Base-by-base conservation (phyloP, 192 early-diverging fungal genomes). In the Coemansia sp. region DNA sequence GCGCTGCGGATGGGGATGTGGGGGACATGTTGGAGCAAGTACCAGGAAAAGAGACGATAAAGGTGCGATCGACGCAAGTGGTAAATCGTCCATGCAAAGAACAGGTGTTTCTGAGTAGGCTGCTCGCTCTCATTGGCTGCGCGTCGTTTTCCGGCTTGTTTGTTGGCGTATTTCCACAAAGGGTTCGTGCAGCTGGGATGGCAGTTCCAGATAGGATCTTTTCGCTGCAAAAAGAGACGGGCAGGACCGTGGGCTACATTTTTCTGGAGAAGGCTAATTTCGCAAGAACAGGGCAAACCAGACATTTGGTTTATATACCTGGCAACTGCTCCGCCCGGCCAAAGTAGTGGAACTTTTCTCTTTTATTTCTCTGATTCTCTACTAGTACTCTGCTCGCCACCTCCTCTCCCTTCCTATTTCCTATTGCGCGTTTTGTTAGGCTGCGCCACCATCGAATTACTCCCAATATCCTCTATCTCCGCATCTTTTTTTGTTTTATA, bases 381-480 rank as follows among this genome's bases (percentile, higher is more conserved):
- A 19, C 19, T 47, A 47, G 6, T n/a, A 8, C 46, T 19, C 6
- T 7, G 19, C 58, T 40, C 42, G 17, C 58, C 30, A 50, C 16
- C 21, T 35, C 11, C 43, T 42, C 19, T 62, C 39, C 32, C 17
- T 6, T 47, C 19, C 46, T 21, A 1, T 2, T 47, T 19, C 53
- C 30, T 7, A 57, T 16, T 58, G 55, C 37, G 50, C 60, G 68
- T 63, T 63, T 47, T 65, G 44, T 19, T 32, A 66, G 75, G 67
- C 70, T 72, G 75, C 66, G 70, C 75, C 70, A 60, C 62, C 32
- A 62, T 64, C 47, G 11, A 35, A 11, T 40, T 64, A 42, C 28
- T 23, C 35, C 38, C 26, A 46, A 47, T 39, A 16, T 59, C 19
- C 68, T 39, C 62, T 58, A 19, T 21, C n/a, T 21, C 19, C 19